Conservation (phyloP, 805 yeast species). For the Candida stauntonica region DNA sequence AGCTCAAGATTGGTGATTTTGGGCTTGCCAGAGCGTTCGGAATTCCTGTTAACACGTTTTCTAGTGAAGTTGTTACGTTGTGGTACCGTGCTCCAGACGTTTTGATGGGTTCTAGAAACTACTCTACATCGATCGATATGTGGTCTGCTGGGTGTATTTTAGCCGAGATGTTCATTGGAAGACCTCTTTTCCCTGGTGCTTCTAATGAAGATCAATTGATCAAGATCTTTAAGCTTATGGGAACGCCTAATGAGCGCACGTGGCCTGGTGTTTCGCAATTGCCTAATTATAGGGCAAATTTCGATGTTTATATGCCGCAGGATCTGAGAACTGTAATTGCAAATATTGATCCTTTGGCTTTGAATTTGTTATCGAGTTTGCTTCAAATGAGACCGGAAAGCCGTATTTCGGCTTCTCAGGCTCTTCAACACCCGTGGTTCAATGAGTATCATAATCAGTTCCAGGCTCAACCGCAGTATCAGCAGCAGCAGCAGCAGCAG, state of each 20-base stretch:
- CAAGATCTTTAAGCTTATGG: conserved; percentile 89
- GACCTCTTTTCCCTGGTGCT: conserved; percentile 93
- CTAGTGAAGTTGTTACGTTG: conserved; percentile 94
- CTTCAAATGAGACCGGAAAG: conserved; percentile 91
- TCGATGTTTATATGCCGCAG: conserved; percentile 85
- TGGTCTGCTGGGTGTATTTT: conserved; percentile 99
- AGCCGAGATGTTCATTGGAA: conserved; percentile 98
- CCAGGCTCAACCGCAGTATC: conserved; percentile 13
- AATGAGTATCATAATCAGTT: conserved; percentile 52
- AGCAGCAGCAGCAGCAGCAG: conserved; percentile 12
- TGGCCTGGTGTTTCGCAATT: conserved; percentile 96
- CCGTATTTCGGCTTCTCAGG: conserved; percentile 90
- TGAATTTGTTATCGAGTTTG: conserved; percentile 71
- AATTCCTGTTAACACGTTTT: conserved; percentile 94
- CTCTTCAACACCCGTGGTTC: conserved; percentile 89
- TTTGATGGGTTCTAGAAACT: conserved; percentile 87
- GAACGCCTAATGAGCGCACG: conserved; percentile 91
- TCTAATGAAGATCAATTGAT: conserved; percentile 93
- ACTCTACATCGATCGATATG: conserved; percentile 94
- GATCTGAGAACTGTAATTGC: conserved; percentile 78
- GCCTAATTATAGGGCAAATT: conserved; percentile 82
- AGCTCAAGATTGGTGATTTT: conserved; percentile 90
- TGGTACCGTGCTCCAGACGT: conserved; percentile 99
- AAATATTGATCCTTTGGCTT: conserved; percentile 74
- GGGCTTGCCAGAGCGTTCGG: conserved; percentile 98